A percentile compares a stretch with the other conserved stretches of the same genome.
phyloP scores from a whole-genome alignment of 345 rosid species.

The Angophora floribunda region DNA sequence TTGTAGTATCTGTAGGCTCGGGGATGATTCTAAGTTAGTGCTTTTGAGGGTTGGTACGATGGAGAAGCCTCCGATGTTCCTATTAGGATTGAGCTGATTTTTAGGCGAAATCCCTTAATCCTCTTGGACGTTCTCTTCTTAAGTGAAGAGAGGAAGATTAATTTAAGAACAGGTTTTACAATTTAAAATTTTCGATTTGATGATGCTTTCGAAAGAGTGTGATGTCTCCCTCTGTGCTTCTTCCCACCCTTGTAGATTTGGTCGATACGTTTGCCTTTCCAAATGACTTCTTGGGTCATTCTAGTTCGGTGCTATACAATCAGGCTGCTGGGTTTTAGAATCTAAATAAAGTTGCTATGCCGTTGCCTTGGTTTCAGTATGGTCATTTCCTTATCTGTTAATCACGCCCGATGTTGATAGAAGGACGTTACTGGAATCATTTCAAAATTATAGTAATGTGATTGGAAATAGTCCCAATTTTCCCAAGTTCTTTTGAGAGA shows the following conservation, averaged over 20 bases:
- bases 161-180: not conserved
- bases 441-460: not conserved
- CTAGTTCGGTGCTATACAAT: not conserved
- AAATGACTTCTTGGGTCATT: not conserved
- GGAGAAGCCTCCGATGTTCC: not conserved
- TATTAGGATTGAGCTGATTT: not conserved
- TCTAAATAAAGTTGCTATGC: not conserved
- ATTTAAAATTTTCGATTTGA: not conserved
- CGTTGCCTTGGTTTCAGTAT: not conserved
- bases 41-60: not conserved
- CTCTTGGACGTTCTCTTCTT: not conserved
- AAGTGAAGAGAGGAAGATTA: not conserved
- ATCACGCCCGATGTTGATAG: not conserved
- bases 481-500: not conserved
- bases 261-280: not conserved
- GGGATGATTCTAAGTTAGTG: not conserved
- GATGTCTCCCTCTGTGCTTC: not conserved
- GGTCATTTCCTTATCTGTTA: not conserved
- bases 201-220: not conserved
- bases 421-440: not conserved
- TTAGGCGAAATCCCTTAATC: not conserved
- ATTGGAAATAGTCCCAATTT: not conserved
- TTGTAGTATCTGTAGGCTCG: not conserved
- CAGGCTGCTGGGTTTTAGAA: not conserved
- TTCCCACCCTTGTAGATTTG: not conserved